These are phyloP conservation scores for Ziziphus jujuba DNA, from an alignment of 306 rosid species.

Conservation along the genomic window DNA sequence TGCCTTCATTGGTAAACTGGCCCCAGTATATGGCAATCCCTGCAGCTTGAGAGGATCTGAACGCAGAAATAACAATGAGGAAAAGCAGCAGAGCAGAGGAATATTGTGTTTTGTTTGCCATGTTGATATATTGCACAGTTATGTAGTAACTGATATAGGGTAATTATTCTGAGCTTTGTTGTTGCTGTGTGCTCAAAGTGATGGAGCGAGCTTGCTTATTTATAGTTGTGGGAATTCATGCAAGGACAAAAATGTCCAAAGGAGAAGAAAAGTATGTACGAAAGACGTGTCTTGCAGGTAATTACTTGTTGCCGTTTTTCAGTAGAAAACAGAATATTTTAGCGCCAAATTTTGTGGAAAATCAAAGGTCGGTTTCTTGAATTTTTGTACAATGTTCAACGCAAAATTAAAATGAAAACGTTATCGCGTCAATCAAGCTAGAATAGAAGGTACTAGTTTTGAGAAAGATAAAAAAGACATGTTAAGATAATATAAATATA, in stretches of 20 bases:
- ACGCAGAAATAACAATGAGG: conserved; percentile 31
- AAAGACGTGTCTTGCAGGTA: conserved; percentile 7
- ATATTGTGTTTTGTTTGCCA: conserved; percentile 38
- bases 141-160: background rate
- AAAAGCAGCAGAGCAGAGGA: conserved; percentile 20
- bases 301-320: conserved; percentile 1
- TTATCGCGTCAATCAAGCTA: background rate
- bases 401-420: background rate
- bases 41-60: conserved; percentile 30
- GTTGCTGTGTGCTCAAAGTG: background rate
- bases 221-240: conserved; percentile 17
- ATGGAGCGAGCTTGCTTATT: background rate
- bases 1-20: conserved; percentile 44
- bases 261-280: conserved; percentile 2
- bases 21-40: conserved; percentile 69
- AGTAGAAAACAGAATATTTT: background rate
- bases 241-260: background rate
- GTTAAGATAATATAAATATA: too few relatives aligned
- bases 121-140: conserved; percentile 8
- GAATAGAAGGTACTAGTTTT: background rate
- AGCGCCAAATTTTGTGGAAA: too few relatives aligned
- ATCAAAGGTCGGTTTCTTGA: background rate
- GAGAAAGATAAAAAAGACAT: too few relatives aligned
- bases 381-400: background rate
- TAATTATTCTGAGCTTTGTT: background rate